phyloP scores from a whole-genome alignment of 768 basidiomycete genomes.

The Lepiota venenata region DNA sequence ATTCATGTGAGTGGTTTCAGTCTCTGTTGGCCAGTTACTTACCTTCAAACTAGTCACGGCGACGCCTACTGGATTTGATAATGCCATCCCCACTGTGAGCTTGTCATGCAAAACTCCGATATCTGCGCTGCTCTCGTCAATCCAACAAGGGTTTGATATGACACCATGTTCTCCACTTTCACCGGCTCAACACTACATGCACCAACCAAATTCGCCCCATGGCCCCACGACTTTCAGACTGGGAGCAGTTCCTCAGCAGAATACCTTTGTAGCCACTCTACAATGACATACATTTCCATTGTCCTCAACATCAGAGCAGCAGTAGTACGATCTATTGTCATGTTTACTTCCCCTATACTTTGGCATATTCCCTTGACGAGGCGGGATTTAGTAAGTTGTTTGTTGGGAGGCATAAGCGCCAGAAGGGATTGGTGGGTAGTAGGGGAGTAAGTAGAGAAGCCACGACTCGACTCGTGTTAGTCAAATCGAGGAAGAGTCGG shows the following conservation, averaged over 20 bases:
- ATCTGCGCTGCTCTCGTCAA: slow-evolving; percentile 57
- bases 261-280: not conserved
- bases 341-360: too few species aligned
- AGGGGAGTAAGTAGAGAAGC: too few species aligned
- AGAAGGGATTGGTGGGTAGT: too few species aligned
- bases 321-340: not conserved
- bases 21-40: not conserved
- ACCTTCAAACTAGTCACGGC: slow-evolving; percentile 14
- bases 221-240: not conserved
- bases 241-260: not conserved
- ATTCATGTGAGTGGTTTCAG: not conserved
- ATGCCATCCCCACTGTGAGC: not conserved
- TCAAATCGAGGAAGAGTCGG: not conserved
- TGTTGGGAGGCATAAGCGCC: too few species aligned
- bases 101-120: slow-evolving; percentile 52
- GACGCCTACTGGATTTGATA: slow-evolving; percentile 12
- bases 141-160: slow-evolving; percentile 66
- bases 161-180: slow-evolving; percentile 63
- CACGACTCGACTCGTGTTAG: not conserved
- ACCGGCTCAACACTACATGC: slow-evolving; percentile 45
- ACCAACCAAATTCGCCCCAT: slow-evolving; percentile 1
- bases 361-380: too few species aligned
- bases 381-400: too few species aligned
- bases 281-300: not conserved
- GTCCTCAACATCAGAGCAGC: not conserved